Conservation (phyloP, 352 stramenopile genomes). For the Pythium oligandrum region DNA sequence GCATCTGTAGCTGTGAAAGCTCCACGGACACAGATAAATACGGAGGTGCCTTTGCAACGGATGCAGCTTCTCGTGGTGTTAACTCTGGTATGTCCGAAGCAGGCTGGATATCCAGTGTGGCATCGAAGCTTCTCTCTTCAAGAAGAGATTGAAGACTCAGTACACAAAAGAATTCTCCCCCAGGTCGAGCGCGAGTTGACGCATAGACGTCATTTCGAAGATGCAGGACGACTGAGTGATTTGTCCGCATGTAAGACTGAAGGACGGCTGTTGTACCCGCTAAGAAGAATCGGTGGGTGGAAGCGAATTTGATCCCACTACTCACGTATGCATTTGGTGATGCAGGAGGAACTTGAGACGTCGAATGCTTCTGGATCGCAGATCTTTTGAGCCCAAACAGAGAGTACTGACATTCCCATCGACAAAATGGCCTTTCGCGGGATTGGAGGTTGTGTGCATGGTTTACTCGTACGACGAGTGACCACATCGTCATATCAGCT, state of each 20-base stretch:
- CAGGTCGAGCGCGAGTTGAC: slow-evolving; percentile 37
- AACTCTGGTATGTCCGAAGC: slow-evolving; percentile 20
- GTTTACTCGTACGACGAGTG: slow-evolving; percentile 46
- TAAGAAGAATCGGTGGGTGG: slow-evolving; percentile 62
- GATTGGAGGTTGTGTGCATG: slow-evolving; percentile 60
- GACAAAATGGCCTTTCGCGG: slow-evolving; percentile 46
- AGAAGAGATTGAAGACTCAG: slow-evolving; percentile 34
- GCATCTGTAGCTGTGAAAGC: slow-evolving; percentile 27
- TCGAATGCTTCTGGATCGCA: slow-evolving; percentile 29
- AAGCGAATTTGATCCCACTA: slow-evolving; percentile 44
- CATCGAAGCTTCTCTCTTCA: slow-evolving; percentile 28
- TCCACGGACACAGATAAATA: slow-evolving; percentile 53
- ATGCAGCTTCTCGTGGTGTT: slow-evolving; percentile 48
- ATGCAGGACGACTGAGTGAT: slow-evolving; percentile 29
- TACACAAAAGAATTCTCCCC: slow-evolving; percentile 47
- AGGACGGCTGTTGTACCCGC: slow-evolving; percentile 25
- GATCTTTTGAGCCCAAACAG: slow-evolving; percentile 50
- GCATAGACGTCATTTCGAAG: slow-evolving; percentile 74
- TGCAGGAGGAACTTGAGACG: no score
- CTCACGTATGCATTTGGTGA: no score
- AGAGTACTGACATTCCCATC: slow-evolving; percentile 74
- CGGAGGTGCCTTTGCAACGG: slow-evolving; percentile 27
- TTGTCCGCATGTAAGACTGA: slow-evolving; percentile 26
- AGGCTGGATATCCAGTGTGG: slow-evolving; percentile 44
- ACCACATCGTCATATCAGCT: slow-evolving; percentile 29